phyloP scores from a whole-genome alignment of 1,139 yeast genomes.

The Scheffersomyces parashehatae region DNA sequence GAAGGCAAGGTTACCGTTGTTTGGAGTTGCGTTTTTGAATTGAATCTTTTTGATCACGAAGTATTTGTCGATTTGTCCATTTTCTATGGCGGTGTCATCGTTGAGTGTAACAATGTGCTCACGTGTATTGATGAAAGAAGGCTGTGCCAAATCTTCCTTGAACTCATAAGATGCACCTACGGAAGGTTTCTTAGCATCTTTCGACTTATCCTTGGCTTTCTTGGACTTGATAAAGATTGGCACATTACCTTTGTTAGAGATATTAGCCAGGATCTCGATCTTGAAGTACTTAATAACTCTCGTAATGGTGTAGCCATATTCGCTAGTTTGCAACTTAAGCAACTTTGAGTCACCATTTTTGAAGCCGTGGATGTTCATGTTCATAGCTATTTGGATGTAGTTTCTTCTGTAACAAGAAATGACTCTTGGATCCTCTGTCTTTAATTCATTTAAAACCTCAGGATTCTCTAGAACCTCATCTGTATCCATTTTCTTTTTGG shows the following conservation, averaged over 20 bases:
- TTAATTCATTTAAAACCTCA: conserved; percentile 2
- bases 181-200: not conserved
- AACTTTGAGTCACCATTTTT: conserved; percentile 24
- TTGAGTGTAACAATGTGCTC: conserved; percentile 36
- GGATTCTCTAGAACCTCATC: not conserved
- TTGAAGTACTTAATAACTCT: conserved; percentile 42
- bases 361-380: conserved; percentile 36
- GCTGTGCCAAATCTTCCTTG: conserved; percentile 21
- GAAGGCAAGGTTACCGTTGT: conserved; percentile 57
- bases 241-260: conserved; percentile 28
- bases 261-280: conserved; percentile 40
- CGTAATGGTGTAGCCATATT: conserved; percentile 37
- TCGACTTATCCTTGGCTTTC: conserved; percentile 12
- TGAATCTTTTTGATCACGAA: conserved; percentile 48
- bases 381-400: conserved; percentile 39
- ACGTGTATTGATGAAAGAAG: conserved; percentile 20
- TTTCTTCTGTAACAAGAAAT: conserved; percentile 50
- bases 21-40: conserved; percentile 64
- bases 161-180: conserved; percentile 1
- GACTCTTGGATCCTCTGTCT: conserved; percentile 33
- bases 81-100: conserved; percentile 21
- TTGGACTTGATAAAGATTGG: conserved; percentile 32
- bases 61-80: conserved; percentile 32
- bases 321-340: conserved; percentile 35
- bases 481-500: conserved; percentile 16